Evolutionary conservation across 2,329 filamentous ascomycete genomes (phyloP), one percentile per base, ranked within the genome.

Genomic region (Pestalotiopsis fici): DNA sequence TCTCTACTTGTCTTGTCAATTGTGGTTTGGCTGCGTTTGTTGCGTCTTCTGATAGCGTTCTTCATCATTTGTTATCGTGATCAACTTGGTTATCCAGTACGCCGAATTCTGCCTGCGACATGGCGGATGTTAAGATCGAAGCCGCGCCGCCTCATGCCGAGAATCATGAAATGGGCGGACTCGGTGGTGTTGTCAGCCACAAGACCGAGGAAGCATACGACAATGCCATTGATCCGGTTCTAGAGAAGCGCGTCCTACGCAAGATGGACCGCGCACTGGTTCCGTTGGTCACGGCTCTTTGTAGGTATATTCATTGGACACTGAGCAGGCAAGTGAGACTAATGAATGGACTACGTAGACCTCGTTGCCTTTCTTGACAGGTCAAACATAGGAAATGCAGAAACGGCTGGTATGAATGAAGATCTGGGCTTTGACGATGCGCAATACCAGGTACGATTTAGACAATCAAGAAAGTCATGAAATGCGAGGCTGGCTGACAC

Each of bases 361-460:
- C 68, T 81, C 23, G 71, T 79, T 28, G 73, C 79, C 13, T 80
- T 81, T 65, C 71, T 82, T 2, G 79, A 81, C 67, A 73, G 80
- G 28, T 80, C 78, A 13, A 82, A 81, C 50, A 81, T 82, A 56
- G 79, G 80, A 27, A 81, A 80, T 72, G 80, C 78, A 0, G 69
- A 79, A 66, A 74, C 74, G 12, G 78, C 78, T 1, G 78, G 78
- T 43, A 78, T 81, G 79, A 71, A 75, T 61, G 69, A 75, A 55
- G 78, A 79, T 56, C 72, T 82, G 7, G 76, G 76, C 13, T 78
- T 81, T 35, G 75, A 75, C 59, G 79, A 81, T 68, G 69, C 65
- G 3, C 77, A 81, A 11, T 83, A 80, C 68, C 77, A 81, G 74
- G 78, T 79, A 6, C 25, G 37, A 2, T 13, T n/a, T 2, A 39